phyloP scores from a whole-genome alignment of 177 flowering plant species.

The Vitis hybrid region DNA sequence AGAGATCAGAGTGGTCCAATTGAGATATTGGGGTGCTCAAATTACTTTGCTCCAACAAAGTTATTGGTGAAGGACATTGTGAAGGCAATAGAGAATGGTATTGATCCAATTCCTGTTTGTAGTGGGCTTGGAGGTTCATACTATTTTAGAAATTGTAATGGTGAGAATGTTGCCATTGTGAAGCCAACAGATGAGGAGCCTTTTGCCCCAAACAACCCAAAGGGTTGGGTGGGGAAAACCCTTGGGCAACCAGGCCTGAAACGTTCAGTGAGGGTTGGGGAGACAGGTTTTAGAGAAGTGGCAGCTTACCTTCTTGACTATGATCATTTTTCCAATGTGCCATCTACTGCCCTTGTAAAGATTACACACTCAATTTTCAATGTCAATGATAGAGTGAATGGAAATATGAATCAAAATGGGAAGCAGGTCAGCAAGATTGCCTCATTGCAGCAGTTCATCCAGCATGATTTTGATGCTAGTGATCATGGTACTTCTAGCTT shows the following conservation, averaged over 20 bases:
- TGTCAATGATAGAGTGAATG: conserved; percentile 34
- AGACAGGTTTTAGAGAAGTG: conserved; percentile 47
- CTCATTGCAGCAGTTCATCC: conserved; percentile 40
- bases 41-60: conserved; percentile 18
- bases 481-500: conserved; percentile 50
- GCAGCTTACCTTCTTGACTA: conserved; percentile 48
- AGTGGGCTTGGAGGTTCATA: conserved; percentile 48
- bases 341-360: conserved; percentile 45
- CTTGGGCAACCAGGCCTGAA: conserved; percentile 48
- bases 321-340: conserved; percentile 44
- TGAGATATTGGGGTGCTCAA: conserved; percentile 35
- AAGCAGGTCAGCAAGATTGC: conserved; percentile 43
- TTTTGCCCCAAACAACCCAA: conserved; percentile 50
- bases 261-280: conserved; percentile 45
- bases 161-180: conserved; percentile 45
- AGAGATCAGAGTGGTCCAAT: conserved; percentile 40
- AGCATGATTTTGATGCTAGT: conserved; percentile 49
- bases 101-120: conserved; percentile 33
- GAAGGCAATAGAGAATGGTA: conserved; percentile 29
- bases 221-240: conserved; percentile 47
- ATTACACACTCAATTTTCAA: conserved; percentile 42
- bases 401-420: conserved; percentile 10
- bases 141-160: conserved; percentile 31
- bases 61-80: conserved; percentile 29
- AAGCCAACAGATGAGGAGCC: conserved; percentile 51